Evolutionary conservation across 148 eudicot genomes (phyloP).

Genomic region (Simmondsia chinensis): DNA sequence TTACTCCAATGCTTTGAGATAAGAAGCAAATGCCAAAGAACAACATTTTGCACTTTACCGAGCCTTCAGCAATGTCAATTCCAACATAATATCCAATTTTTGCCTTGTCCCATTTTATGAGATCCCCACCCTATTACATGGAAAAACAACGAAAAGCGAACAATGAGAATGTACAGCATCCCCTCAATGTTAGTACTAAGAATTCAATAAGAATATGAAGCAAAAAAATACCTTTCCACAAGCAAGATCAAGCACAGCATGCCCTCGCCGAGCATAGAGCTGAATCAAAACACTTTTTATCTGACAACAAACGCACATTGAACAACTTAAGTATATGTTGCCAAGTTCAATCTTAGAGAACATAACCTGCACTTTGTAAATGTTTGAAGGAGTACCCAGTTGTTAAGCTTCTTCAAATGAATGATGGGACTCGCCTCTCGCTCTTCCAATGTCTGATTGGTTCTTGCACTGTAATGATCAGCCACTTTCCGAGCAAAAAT

Average conservation of each 20-base stretch:
- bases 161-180: background rate
- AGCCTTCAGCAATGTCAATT: slow-evolving; percentile 93
- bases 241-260: slow-evolving; percentile 96
- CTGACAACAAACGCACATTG: slow-evolving; percentile 20
- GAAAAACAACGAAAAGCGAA: background rate
- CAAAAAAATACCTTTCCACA: slow-evolving; percentile 81
- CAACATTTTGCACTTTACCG: slow-evolving; percentile 41
- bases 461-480: slow-evolving; percentile 97
- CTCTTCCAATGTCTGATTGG: slow-evolving; percentile 88
- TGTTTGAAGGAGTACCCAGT: slow-evolving; percentile 74
- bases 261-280: slow-evolving; percentile 69
- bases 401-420: slow-evolving; percentile 95
- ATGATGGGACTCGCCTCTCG: slow-evolving; percentile 97
- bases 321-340: background rate
- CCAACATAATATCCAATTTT: slow-evolving; percentile 93
- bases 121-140: slow-evolving; percentile 78
- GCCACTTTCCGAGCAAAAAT: slow-evolving; percentile 74
- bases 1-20: too few relatives aligned
- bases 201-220: slow-evolving; percentile 1
- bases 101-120: slow-evolving; percentile 99
- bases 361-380: too few relatives aligned
- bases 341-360: too few relatives aligned
- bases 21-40: background rate
- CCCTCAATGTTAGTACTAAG: background rate
- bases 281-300: slow-evolving; percentile 97